Evolutionary conservation across 2,329 filamentous ascomycete species (phyloP).

Genomic region (Cladophialophora psammophila): DNA sequence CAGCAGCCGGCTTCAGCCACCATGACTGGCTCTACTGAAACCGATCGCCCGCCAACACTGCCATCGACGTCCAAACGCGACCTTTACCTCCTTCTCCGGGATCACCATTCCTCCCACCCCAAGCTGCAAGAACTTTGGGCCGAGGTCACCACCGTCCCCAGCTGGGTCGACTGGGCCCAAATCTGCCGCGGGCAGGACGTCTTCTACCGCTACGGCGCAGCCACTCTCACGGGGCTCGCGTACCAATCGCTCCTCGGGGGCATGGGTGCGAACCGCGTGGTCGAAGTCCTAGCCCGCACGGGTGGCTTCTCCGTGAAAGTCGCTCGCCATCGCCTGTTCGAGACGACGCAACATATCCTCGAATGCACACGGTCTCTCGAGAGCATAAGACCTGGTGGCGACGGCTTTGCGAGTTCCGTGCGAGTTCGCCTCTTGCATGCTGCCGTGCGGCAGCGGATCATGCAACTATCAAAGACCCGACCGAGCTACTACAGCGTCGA

Average conservation of each 20-base stretch:
- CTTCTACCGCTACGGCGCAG: constrained; percentile 77
- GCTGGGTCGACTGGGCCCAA: constrained; percentile 81
- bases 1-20: neutral
- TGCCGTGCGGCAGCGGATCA: constrained; percentile 69
- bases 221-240: constrained; percentile 68
- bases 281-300: constrained; percentile 76
- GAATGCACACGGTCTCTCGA: constrained; percentile 72
- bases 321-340: constrained; percentile 69
- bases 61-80: constrained; percentile 58
- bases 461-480: constrained; percentile 62
- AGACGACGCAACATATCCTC: constrained; percentile 78
- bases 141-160: constrained; percentile 70
- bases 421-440: constrained; percentile 75
- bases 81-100: constrained; percentile 67
- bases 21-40: no score
- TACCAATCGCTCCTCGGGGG: constrained; percentile 70
- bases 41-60: neutral
- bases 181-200: constrained; percentile 76
- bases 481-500: constrained; percentile 69
- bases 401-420: constrained; percentile 69
- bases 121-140: constrained; percentile 68
- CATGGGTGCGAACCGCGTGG: constrained; percentile 72
- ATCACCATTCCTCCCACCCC: constrained; percentile 65
- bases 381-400: constrained; percentile 72
- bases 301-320: constrained; percentile 75